Base-by-base conservation (phyloP, 768 basidiomycete species). In the Suillus cothurnatus region DNA sequence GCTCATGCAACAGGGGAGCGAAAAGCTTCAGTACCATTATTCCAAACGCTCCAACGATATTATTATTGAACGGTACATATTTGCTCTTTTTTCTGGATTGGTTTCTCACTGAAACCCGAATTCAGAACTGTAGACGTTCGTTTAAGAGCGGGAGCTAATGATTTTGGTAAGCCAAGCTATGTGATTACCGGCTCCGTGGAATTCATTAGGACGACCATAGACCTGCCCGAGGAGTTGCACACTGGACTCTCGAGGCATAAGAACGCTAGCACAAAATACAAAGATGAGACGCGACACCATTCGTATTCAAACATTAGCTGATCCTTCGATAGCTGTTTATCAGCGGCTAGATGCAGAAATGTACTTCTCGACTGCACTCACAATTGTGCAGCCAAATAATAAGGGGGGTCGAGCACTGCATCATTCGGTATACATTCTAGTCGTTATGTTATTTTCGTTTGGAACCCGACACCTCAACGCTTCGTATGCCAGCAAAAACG, bases 331-430 rank as follows among this genome's bases (percentile, higher is more conserved):
- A 87, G 89, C 74, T 4, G 79, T 83, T 31, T 91, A 83, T 71
- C 86, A 85, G 14, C 82, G 91, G 47, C 73, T 92, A 47, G 82
- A 85, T 67, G 81, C 75, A 0, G 64, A 84, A 15, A 78, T 78
- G 1, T 78, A 83, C 32, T 93, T 93, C 72, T 81, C 80, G 41
- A 92, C 91, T 39, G 87, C 88, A 0, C 75, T 90, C 78, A 92
- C 92, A 8, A 77, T 69, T 1, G 78, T 85, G 14, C 65, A 70
- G 7, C 91, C 91, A 1, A 79, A 79, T n/a, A 66, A 71, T 3
- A 89, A 90, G 60, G 79, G 79, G 50, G 78, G 77, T 19, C 68
- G 68, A 2, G 79, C 82, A 17, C 69, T 85, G 14, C 84, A 85
- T 67, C 85, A 84, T 1, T 75, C 76, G 14, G 84, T 85, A 63